Evolutionary conservation across 768 basidiomycete genomes (phyloP).

Genomic region (Tricholoma saponaceum): DNA sequence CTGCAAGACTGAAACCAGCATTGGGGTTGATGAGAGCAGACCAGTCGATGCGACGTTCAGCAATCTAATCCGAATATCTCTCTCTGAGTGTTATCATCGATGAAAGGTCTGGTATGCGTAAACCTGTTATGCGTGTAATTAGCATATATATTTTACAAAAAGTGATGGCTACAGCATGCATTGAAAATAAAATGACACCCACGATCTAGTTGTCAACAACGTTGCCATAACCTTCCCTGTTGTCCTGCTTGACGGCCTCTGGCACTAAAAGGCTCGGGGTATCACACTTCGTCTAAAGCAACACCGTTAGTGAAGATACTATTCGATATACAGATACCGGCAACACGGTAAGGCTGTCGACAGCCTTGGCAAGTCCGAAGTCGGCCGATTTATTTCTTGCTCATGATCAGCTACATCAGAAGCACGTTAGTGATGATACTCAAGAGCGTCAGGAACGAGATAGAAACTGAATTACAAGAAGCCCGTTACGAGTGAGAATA

Average conservation of each 20-base stretch:
- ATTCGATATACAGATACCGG: constrained; percentile 36
- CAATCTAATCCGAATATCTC: constrained; percentile 59
- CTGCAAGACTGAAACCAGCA: constrained; percentile 35
- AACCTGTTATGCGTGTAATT: constrained; percentile 44
- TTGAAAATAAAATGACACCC: constrained; percentile 91
- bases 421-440: constrained; percentile 2
- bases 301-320: neutral
- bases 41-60: constrained; percentile 62
- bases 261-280: constrained; percentile 94
- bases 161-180: constrained; percentile 39
- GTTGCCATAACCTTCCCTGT: constrained; percentile 73
- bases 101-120: constrained; percentile 74
- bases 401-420: constrained; percentile 44
- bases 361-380: constrained; percentile 94
- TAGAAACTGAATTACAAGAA: constrained; percentile 51
- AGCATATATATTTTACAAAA: neutral
- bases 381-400: constrained; percentile 67
- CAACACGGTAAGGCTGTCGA: constrained; percentile 73
- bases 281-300: constrained; percentile 85
- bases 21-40: constrained; percentile 30
- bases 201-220: constrained; percentile 96
- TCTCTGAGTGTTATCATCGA: constrained; percentile 63
- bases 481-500: constrained; percentile 57
- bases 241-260: constrained; percentile 74
- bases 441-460: neutral